These are phyloP conservation scores for Fusarium lateritium DNA, from an alignment of 2,329 filamentous ascomycete genomes.

Conservation along the genomic window DNA sequence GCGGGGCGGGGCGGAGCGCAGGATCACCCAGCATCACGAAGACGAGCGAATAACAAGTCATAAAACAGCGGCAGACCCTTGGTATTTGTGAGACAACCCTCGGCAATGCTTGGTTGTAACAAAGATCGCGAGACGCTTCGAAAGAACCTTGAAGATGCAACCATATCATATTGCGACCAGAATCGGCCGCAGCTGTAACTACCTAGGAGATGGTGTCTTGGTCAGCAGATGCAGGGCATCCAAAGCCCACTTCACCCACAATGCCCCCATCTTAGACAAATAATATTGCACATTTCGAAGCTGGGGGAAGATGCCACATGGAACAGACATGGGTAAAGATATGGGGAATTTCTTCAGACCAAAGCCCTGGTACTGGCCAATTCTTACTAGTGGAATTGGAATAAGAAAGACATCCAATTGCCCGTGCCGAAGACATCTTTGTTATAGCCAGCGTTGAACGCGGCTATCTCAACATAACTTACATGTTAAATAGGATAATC, in stretches of 20 bases:
- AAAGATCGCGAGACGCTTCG: constrained; percentile 2
- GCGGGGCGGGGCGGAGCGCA: constrained; percentile 40
- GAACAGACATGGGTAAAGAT: constrained; percentile 37
- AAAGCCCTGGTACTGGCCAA: constrained; percentile 6
- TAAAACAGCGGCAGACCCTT: constrained; percentile 6
- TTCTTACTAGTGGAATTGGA: background rate
- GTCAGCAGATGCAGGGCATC: constrained; percentile 21
- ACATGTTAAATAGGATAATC: background rate
- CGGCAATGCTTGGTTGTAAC: constrained; percentile 3
- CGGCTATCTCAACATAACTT: background rate
- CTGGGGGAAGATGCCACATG: constrained; percentile 40
- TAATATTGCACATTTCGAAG: constrained; percentile 22
- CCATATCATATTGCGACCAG: constrained; percentile 18
- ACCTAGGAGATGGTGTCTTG: constrained; percentile 7
- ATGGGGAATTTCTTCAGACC: constrained; percentile 26
- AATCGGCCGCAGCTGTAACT: background rate
- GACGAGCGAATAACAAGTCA: constrained; percentile 9
- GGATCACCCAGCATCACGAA: background rate
- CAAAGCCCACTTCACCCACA: constrained; percentile 4
- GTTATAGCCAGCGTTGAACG: background rate
- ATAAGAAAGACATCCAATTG: background rate
- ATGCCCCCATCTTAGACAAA: constrained; percentile 21
- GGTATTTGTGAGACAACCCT: constrained; percentile 6
- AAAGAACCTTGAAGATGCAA: constrained; percentile 5
- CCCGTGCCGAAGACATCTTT: background rate